These are phyloP conservation scores for Rhinocladiella mackenziei DNA, from an alignment of 2,329 filamentous ascomycete species.

Conservation along the genomic window DNA sequence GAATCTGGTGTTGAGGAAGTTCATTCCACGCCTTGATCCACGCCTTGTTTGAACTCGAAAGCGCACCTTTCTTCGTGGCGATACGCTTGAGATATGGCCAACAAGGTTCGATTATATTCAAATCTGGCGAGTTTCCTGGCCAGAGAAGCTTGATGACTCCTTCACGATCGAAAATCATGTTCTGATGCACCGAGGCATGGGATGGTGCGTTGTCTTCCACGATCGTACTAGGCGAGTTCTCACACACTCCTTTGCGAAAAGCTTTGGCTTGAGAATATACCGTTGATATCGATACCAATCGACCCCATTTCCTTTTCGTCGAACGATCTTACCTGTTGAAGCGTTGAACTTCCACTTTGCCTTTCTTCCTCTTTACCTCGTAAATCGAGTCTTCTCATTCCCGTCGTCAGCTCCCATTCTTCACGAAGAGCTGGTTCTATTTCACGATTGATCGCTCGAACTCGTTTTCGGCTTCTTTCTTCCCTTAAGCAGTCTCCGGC, in stretches of 20 bases:
- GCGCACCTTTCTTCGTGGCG: too few species aligned
- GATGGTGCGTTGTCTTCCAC: neutral
- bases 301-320: neutral
- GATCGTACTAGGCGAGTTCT: neutral
- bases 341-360: neutral
- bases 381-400: neutral
- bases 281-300: neutral
- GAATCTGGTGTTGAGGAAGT: too few species aligned
- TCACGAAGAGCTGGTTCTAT: neutral
- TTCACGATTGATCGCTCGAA: neutral
- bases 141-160: too few species aligned
- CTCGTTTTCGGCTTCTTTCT: conserved; percentile 31
- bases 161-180: too few species aligned
- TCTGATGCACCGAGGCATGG: too few species aligned
- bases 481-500: neutral
- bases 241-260: neutral
- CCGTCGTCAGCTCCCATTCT: neutral
- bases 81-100: too few species aligned
- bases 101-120: too few species aligned
- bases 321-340: neutral
- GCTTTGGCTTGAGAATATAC: neutral
- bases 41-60: too few species aligned
- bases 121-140: too few species aligned
- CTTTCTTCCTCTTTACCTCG: neutral
- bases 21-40: too few species aligned